Base-by-base conservation (phyloP, 2,329 filamentous ascomycete species). In the Cryoendolithus antarcticus region DNA sequence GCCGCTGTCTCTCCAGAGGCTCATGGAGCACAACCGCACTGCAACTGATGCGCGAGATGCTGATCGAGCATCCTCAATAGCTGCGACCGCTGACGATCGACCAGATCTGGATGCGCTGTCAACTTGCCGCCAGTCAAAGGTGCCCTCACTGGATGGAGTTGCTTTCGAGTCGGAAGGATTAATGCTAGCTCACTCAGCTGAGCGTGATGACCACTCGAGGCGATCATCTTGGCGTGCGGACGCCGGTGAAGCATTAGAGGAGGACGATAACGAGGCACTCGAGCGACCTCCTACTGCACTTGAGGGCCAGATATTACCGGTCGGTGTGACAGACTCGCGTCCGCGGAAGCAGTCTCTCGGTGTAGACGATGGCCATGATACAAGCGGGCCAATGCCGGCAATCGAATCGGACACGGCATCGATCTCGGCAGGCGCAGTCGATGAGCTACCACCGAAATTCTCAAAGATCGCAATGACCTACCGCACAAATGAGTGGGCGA, bases 401-500 rank as follows among this genome's bases (percentile, higher is more conserved):
- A 4, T 27, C 24, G 24, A 4, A 27, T 24, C 36, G 19, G 34
- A 35, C 12, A 35, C 30, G 24, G 12, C 27, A 12, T 32, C 38
- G 5, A 4, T 43, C 7, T 43, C 40, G 9, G 46, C 33, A n/a
- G 41, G 41, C 33, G 37, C 82, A 42, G 77, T 70, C 45, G 75
- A 77, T 3, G 69, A 69, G 8, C 69, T 93, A 7, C 83, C 84
- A 1, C 65, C 70, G n/a, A 75, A 76, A 9, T 61, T 86, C 28
- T 91, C 86, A 1, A 80, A 75, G 44, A 74, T 93, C 6, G 81
- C 86, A 2, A 67, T 85, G 57, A 83, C 82, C 0, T 93, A 91
- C 56, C 76, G 89, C 41, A 95, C 86, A 2, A 93, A 93, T 48
- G 89, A 96, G 62, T 96, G 89, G 89, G 86, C 86, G 0, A 95